A percentile compares a stretch with the other conserved stretches of the same genome.
These are phyloP conservation scores for Colletotrichum sp. DNA, from an alignment of 2,329 filamentous ascomycete species.

Conservation along the genomic window DNA sequence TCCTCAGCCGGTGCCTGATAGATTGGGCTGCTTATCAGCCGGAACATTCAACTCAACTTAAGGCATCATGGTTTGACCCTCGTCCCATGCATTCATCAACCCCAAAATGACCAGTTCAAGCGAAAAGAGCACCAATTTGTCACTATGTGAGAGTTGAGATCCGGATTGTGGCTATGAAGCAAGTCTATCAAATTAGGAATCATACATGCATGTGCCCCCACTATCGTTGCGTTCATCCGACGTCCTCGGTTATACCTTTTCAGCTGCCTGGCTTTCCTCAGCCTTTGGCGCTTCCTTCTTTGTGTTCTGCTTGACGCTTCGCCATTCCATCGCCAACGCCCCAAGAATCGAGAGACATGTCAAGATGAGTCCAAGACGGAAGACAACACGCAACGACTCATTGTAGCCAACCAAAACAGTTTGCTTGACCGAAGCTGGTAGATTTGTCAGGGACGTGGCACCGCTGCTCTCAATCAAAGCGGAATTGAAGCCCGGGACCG, in stretches of 20 bases:
- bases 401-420: constrained; percentile 55
- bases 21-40: neutral
- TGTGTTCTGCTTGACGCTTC: constrained; percentile 22
- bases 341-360: constrained; percentile 54
- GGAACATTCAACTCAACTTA: neutral
- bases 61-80: neutral
- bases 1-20: neutral
- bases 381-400: constrained; percentile 54
- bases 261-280: neutral
- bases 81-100: neutral
- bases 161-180: neutral
- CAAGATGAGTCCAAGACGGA: constrained; percentile 58
- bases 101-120: neutral
- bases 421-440: neutral
- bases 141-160: neutral
- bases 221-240: neutral
- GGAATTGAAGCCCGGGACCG: constrained; percentile 38
- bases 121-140: neutral
- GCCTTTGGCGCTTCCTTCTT: neutral
- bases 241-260: neutral
- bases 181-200: neutral
- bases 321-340: constrained; percentile 61
- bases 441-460: constrained; percentile 30
- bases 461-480: constrained; percentile 35
- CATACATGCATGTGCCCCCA: neutral